Conservation (phyloP, 2,329 filamentous ascomycete species). For the Colletotrichum tabaci region DNA sequence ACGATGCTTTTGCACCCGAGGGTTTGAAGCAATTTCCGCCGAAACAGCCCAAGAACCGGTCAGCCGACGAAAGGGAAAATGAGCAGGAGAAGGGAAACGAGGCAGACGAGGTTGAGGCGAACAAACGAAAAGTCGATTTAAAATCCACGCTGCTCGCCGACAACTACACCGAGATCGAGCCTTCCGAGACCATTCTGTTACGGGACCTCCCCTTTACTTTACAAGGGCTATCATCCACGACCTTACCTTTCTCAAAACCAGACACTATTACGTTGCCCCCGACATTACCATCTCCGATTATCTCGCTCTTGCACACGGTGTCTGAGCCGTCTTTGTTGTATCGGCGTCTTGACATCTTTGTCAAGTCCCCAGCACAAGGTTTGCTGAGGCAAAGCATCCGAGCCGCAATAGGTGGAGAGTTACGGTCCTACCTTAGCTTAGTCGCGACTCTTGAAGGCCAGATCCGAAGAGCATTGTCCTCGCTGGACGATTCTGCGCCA, state of each 20-base stretch:
- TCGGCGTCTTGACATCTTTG: slow-evolving; percentile 83
- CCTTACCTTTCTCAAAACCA: slow-evolving; percentile 81
- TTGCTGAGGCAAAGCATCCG: slow-evolving; percentile 93
- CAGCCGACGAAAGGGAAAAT: slow-evolving; percentile 54
- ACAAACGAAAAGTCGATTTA: slow-evolving; percentile 66
- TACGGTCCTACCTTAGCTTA: slow-evolving; percentile 90
- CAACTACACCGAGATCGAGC: slow-evolving; percentile 70
- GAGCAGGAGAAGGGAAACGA: slow-evolving; percentile 52
- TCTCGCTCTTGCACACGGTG: slow-evolving; percentile 89
- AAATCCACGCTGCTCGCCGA: slow-evolving; percentile 72
- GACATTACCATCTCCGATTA: slow-evolving; percentile 84
- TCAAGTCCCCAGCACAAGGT: slow-evolving; percentile 84
- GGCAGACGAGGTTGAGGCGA: slow-evolving; percentile 47
- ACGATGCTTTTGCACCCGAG: slow-evolving; percentile 69
- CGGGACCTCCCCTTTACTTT: slow-evolving; percentile 92
- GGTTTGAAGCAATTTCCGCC: slow-evolving; percentile 63
- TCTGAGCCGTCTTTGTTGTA: slow-evolving; percentile 97
- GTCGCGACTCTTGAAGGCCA: slow-evolving; percentile 95
- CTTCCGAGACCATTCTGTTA: slow-evolving; percentile 76
- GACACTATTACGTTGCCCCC: slow-evolving; percentile 82
- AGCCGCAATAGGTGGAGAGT: slow-evolving; percentile 86
- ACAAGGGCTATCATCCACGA: slow-evolving; percentile 90
- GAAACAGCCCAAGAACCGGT: slow-evolving; percentile 55
- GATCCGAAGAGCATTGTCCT: slow-evolving; percentile 84
- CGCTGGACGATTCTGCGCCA: slow-evolving; percentile 78